Conservation (phyloP, 192 early-diverging fungal species). For the Backusella tuberculispora region DNA sequence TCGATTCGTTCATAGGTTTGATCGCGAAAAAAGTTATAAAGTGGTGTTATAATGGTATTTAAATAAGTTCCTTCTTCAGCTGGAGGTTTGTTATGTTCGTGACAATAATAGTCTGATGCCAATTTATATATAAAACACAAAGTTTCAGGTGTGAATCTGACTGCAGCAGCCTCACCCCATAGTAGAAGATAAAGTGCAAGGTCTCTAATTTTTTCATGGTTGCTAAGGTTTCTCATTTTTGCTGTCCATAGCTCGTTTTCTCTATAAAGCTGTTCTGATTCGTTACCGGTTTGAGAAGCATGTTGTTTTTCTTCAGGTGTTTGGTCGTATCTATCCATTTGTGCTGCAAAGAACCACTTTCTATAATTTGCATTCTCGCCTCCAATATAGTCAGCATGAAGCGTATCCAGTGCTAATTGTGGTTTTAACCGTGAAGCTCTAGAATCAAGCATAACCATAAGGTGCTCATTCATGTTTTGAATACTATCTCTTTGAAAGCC, state of each 20-base stretch:
- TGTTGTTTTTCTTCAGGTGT: slow-evolving; percentile 6
- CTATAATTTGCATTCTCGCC: slow-evolving; percentile 83
- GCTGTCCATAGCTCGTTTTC: slow-evolving; percentile 66
- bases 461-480: slow-evolving; percentile 75
- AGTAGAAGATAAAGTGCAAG: slow-evolving; percentile 75
- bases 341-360: slow-evolving; percentile 82
- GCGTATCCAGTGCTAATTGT: slow-evolving; percentile 67
- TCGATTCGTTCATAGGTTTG: slow-evolving; percentile 73
- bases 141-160: slow-evolving; percentile 76
- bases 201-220: slow-evolving; percentile 71
- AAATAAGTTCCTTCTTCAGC: slow-evolving; percentile 72
- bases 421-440: slow-evolving; percentile 76
- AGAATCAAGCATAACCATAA: slow-evolving; percentile 82
- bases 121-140: slow-evolving; percentile 83
- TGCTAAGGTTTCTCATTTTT: slow-evolving; percentile 72
- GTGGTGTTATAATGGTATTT: slow-evolving; percentile 66
- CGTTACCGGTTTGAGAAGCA: slow-evolving; percentile 29
- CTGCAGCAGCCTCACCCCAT: slow-evolving; percentile 79
- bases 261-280: slow-evolving; percentile 20
- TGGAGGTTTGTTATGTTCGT: slow-evolving; percentile 53
- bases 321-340: slow-evolving; percentile 54
- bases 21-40: slow-evolving; percentile 76
- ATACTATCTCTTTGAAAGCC: slow-evolving; percentile 81
- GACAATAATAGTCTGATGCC: slow-evolving; percentile 63
- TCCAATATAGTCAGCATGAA: slow-evolving; percentile 82